Evolutionary conservation across 768 basidiomycete species (phyloP).

Genomic region (Psilocybe azurescens): DNA sequence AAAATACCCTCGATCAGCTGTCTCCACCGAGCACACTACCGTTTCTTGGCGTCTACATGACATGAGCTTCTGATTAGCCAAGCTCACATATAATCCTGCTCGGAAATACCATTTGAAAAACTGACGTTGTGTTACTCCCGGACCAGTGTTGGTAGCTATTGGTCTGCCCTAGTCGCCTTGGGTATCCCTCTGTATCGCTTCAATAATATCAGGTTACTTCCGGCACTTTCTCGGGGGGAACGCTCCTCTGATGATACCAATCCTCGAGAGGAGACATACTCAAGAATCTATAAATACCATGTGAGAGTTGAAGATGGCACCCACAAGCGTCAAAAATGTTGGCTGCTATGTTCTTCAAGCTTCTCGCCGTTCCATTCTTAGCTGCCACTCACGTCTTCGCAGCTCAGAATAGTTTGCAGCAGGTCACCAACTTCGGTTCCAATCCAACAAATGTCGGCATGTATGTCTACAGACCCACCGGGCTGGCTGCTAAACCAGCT

Average conservation of each 20-base stretch:
- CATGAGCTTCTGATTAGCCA: background rate
- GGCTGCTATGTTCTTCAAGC: slow-evolving; percentile 19
- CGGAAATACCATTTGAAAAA: background rate
- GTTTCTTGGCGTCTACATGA: background rate
- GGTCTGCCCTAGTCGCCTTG: background rate
- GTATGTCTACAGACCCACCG: slow-evolving; percentile 49
- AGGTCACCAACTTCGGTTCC: slow-evolving; percentile 51
- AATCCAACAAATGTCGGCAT: slow-evolving; percentile 60
- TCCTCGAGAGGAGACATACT: background rate
- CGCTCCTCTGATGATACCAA: background rate
- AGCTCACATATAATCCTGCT: background rate
- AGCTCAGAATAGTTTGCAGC: slow-evolving; percentile 38
- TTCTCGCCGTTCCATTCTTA: slow-evolving; percentile 21
- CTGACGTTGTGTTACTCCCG: background rate
- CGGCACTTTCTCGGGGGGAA: background rate
- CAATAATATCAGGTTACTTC: background rate
- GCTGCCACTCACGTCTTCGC: slow-evolving; percentile 27
- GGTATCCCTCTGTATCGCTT: background rate
- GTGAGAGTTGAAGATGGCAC: background rate
- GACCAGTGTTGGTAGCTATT: too few species aligned
- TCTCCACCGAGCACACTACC: background rate
- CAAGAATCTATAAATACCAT: background rate
- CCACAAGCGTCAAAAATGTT: slow-evolving; percentile 18
- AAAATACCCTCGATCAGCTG: background rate
- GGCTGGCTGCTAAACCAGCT: slow-evolving; percentile 41